phyloP scores from a whole-genome alignment of 1,284 basidiomycete genomes.

The Cryptococcus depauperatus region DNA sequence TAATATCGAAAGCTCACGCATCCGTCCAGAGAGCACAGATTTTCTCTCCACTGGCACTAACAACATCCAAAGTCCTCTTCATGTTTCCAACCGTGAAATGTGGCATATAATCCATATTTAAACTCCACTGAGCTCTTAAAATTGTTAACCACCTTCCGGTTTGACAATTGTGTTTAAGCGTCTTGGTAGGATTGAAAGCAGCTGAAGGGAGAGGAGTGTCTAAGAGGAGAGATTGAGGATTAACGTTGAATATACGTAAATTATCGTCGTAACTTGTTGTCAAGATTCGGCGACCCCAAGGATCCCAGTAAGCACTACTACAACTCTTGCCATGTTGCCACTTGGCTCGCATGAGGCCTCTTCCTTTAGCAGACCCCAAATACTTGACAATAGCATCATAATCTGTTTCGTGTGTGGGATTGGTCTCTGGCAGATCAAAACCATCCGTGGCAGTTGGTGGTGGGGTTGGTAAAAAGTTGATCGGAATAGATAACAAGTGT shows the following conservation, averaged over 20 bases:
- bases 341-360: constrained; percentile 31
- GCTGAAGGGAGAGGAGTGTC: not conserved
- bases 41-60: constrained; percentile 37
- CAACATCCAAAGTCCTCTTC: constrained; percentile 45
- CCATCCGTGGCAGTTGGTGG: constrained; percentile 13
- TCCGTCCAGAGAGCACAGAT: constrained; percentile 36
- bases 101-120: constrained; percentile 43
- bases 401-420: constrained; percentile 18
- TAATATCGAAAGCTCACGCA: constrained; percentile 15
- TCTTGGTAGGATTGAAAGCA: constrained; percentile 29
- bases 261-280: constrained; percentile 47
- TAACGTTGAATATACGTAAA: constrained; percentile 33
- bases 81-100: constrained; percentile 48
- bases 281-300: constrained; percentile 44
- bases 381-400: constrained; percentile 18
- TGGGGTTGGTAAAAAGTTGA: not conserved
- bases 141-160: constrained; percentile 48
- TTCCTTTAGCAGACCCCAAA: constrained; percentile 22
- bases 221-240: not conserved
- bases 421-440: constrained; percentile 4
- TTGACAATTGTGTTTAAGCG: constrained; percentile 46
- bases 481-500: constrained; percentile 26
- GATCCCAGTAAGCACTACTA: constrained; percentile 47
- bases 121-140: constrained; percentile 47
- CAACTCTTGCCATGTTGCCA: constrained; percentile 46